Percentiles rank a stretch among this genome's conserved stretches.
Conservation (phyloP, 129 eudicot genomes). For the Tagetes patula region DNA sequence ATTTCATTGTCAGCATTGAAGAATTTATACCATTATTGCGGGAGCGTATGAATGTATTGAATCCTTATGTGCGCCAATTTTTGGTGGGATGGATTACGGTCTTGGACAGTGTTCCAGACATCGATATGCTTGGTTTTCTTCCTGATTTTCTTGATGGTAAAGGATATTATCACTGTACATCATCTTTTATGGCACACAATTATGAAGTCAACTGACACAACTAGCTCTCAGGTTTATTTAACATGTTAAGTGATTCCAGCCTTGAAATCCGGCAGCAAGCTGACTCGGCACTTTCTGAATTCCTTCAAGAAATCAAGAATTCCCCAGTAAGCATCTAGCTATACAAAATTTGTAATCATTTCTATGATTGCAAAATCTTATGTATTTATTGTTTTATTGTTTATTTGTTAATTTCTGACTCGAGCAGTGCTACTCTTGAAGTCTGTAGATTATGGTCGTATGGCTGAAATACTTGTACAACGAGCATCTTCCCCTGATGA, state of each 20-base stretch:
- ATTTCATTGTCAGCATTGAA: slow-evolving; percentile 64
- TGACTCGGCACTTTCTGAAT: slow-evolving; percentile 93
- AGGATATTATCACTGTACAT: slow-evolving; percentile 21
- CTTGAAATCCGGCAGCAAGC: slow-evolving; percentile 97
- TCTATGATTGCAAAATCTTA: not conserved
- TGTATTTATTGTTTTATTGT: slow-evolving; percentile 28
- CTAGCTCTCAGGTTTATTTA: slow-evolving; percentile 73
- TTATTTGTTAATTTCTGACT: slow-evolving; percentile 46
- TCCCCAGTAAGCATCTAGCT: slow-evolving; percentile 64
- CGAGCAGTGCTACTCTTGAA: slow-evolving; percentile 59
- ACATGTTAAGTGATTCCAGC: slow-evolving; percentile 96
- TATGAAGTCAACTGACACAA: slow-evolving; percentile 24
- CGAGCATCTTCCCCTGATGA: slow-evolving; percentile 89
- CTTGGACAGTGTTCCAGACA: slow-evolving; percentile 94
- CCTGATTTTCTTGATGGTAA: slow-evolving; percentile 99
- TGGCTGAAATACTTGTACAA: slow-evolving; percentile 97
- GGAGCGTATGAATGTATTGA: slow-evolving; percentile 93
- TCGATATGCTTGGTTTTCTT: slow-evolving; percentile 95
- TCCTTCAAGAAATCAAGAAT: slow-evolving; percentile 93
- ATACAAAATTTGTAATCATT: slow-evolving; percentile 3
- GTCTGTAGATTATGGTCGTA: slow-evolving; percentile 99
- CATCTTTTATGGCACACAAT: not conserved
- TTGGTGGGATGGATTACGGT: slow-evolving; percentile 97
- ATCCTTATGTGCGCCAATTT: slow-evolving; percentile 94
- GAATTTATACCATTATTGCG: slow-evolving; percentile 91